A percentile compares a stretch with the other conserved stretches of the same genome.
Conservation (phyloP, 1,284 basidiomycete genomes). For the Laetiporus sulphureus region DNA sequence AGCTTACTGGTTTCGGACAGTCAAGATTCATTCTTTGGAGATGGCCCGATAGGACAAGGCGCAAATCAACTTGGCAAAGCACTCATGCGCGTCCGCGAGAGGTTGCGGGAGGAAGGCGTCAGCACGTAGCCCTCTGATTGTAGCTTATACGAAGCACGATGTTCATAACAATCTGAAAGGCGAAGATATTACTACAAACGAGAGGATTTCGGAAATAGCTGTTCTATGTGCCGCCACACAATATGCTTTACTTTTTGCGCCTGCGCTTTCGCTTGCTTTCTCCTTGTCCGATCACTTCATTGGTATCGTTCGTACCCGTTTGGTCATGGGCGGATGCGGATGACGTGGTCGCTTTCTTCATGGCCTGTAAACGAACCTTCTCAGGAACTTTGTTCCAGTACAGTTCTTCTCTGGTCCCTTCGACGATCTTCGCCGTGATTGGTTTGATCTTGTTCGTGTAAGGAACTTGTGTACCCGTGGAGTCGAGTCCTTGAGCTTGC, state of each 20-base stretch:
- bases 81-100: slow-evolving; percentile 44
- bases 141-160: no score
- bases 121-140: background rate
- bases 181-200: no score
- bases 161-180: no score
- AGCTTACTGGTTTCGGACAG: slow-evolving; percentile 44
- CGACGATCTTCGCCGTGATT: slow-evolving; percentile 48
- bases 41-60: slow-evolving; percentile 40
- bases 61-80: slow-evolving; percentile 53
- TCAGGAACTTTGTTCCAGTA: slow-evolving; percentile 77
- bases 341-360: slow-evolving; percentile 35
- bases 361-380: slow-evolving; percentile 56
- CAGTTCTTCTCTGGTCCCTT: slow-evolving; percentile 55
- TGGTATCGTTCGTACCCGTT: background rate
- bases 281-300: background rate
- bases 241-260: slow-evolving; percentile 7
- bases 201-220: no score
- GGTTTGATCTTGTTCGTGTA: slow-evolving; percentile 15
- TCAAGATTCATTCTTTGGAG: slow-evolving; percentile 52
- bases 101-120: slow-evolving; percentile 20
- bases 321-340: no score
- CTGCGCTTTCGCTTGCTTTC: slow-evolving; percentile 14
- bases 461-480: slow-evolving; percentile 7
- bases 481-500: slow-evolving; percentile 41
- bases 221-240: background rate